Percentiles rank a stretch among this genome's conserved stretches.
These are phyloP conservation scores for Scedosporium dehoogii DNA, from an alignment of 2,329 filamentous ascomycete species.

Conservation along the genomic window DNA sequence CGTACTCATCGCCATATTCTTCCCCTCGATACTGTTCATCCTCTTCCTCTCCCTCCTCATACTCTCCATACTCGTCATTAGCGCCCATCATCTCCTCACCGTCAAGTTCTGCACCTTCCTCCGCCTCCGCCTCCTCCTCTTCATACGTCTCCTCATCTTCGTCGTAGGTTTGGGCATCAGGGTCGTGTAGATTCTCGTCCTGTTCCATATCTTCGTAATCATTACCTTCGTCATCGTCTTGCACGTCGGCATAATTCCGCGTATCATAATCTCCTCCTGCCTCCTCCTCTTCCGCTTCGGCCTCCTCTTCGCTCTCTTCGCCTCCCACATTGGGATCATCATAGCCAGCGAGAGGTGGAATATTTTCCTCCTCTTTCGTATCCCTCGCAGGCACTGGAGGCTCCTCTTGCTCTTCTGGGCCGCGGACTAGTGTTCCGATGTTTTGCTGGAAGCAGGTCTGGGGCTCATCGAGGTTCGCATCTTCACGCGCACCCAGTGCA, in stretches of 20 bases:
- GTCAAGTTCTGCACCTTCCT: constrained; percentile 19
- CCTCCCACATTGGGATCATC: constrained; percentile 1
- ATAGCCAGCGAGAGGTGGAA: not conserved
- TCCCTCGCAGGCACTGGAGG: constrained; percentile 9
- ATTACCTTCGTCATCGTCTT: constrained; percentile 13
- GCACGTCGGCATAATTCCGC: constrained; percentile 3
- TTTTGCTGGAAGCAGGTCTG: not conserved
- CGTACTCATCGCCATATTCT: not conserved
- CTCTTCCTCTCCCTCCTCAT: constrained; percentile 12
- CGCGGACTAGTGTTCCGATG: not conserved
- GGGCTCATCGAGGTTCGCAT: not conserved
- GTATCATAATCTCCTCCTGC: constrained; percentile 4
- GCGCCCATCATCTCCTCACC: constrained; percentile 12
- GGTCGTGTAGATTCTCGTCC: constrained; percentile 9
- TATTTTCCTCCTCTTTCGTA: constrained; percentile 12
- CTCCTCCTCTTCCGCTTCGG: not conserved
- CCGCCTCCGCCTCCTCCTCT: constrained; percentile 16
- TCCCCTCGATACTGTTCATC: constrained; percentile 6
- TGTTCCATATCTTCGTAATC: constrained; percentile 23
- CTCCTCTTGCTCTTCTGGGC: not conserved
- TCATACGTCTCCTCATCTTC: constrained; percentile 14
- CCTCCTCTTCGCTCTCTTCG: not conserved
- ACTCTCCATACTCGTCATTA: constrained; percentile 14
- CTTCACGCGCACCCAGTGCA: not conserved
- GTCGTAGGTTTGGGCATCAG: constrained; percentile 18